Evolutionary conservation across 805 yeast species (phyloP), one percentile per base, ranked within the genome.

Genomic region (Candida germanica): DNA sequence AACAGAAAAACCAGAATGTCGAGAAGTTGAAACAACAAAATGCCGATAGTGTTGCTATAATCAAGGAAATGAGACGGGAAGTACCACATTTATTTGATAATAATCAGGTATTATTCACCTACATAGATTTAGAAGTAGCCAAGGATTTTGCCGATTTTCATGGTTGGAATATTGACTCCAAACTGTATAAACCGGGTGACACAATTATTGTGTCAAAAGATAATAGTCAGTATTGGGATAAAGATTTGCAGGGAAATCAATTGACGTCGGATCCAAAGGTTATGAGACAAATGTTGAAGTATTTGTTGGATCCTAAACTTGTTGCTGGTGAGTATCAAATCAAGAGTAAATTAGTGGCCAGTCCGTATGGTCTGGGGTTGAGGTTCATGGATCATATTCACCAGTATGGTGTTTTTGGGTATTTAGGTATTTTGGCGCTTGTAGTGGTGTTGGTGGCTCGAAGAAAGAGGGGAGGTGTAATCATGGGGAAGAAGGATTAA

Each of bases 111-210:
- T 42, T 74, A 29, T 54, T 75, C 37, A 66, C 77, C 0, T 80
- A 67, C 45, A 44, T 80, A 9, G 87, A 83, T 49, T 44, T 77
- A 13, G 52, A 68, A 2, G 59, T 64, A 13, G 49, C 61, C 28
- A 49, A 52, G 1, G 45, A 55, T 3, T 46, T 67, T 8, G 52
- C 68, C 4, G 29, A 47, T 3, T 28, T 43, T 10, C 31, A 36
- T 7, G 67, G 64, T 3, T 71, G 79, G 75, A 59, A 61, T 10
- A 51, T 63, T 20, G 51, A 64, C 26, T 44, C 56, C 1, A 47
- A 51, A n/a, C 36, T 49, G 0, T 69, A 61, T 43, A 41, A 54
- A 7, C 51, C 59, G 2, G 91, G 89, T 5, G 86, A 83, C 51
- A 63, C 76, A 0, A 49, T 84, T 1, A 54, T 84, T 2, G 57